A percentile compares a stretch with the other conserved stretches of the same genome.
Evolutionary conservation across 1,139 yeast genomes (phyloP).

Genomic region (Scheffersomyces segobiensis): DNA sequence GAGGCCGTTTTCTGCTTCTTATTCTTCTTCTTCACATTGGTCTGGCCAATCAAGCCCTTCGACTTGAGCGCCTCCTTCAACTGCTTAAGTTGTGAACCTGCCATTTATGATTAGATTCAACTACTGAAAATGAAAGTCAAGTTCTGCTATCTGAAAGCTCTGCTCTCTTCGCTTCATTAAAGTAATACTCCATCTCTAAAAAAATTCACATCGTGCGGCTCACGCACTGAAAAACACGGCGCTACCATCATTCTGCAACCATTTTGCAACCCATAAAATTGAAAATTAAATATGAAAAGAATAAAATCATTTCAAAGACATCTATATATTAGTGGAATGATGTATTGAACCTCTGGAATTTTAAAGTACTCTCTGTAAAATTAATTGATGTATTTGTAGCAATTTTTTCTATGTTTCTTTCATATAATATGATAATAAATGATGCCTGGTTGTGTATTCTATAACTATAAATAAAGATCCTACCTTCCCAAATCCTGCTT

Average conservation of each 20-base stretch:
- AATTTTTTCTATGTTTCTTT: neutral
- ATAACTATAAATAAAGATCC: neutral
- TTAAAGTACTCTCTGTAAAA: no score
- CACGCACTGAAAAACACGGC: neutral
- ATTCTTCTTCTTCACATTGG: constrained; percentile 58
- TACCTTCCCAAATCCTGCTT: constrained; percentile 46
- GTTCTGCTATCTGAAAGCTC: neutral
- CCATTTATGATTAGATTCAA: constrained; percentile 47
- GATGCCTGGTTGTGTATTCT: neutral
- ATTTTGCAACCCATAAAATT: neutral
- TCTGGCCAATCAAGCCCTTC: constrained; percentile 81
- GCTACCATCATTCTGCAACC: neutral
- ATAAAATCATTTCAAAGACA: neutral
- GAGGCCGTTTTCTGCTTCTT: constrained; percentile 60
- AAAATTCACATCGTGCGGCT: constrained; percentile 1
- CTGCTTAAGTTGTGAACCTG: constrained; percentile 85
- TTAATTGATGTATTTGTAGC: no score
- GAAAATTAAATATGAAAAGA: neutral
- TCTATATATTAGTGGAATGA: neutral
- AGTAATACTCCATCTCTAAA: neutral
- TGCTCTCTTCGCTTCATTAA: neutral
- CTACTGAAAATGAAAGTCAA: neutral
- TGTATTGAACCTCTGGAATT: neutral
- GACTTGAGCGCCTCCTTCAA: constrained; percentile 74
- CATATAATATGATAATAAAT: neutral